These are phyloP conservation scores for Neurospora pannonica DNA, from an alignment of 495 filamentous ascomycete genomes.

Conservation along the genomic window DNA sequence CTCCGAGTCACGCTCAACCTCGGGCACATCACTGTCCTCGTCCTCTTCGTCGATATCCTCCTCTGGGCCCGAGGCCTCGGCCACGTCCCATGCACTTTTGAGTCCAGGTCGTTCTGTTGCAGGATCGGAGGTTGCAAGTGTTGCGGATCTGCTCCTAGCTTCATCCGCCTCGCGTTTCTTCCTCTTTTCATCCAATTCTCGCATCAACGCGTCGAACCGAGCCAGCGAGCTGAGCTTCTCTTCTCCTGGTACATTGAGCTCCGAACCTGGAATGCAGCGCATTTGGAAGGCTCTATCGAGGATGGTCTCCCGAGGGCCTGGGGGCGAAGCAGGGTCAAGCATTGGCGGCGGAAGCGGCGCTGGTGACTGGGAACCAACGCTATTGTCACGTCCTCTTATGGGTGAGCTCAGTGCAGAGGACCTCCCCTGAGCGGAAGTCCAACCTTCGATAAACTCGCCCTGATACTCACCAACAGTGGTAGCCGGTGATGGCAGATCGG, in stretches of 20 bases:
- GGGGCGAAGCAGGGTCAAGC: constrained; percentile 29
- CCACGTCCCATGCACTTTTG: constrained; percentile 41
- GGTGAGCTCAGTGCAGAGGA: constrained; percentile 43
- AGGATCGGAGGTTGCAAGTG: constrained; percentile 1
- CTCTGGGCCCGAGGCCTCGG: constrained; percentile 21
- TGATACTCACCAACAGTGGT: constrained; percentile 42
- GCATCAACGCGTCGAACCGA: constrained; percentile 50
- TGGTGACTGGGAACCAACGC: constrained; percentile 31
- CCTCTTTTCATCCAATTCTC: constrained; percentile 40
- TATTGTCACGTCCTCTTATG: constrained; percentile 28
- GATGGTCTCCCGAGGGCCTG: constrained; percentile 46
- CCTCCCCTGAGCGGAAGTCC: constrained; percentile 47
- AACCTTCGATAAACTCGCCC: constrained; percentile 46
- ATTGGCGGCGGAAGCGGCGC: constrained; percentile 18
- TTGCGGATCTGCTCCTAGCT: constrained; percentile 10
- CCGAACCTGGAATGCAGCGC: constrained; percentile 44
- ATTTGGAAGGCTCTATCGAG: constrained; percentile 51
- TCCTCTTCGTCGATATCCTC: constrained; percentile 29
- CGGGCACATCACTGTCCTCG: constrained; percentile 32
- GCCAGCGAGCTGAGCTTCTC: constrained; percentile 49
- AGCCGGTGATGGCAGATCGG: constrained; percentile 43
- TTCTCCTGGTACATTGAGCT: constrained; percentile 35
- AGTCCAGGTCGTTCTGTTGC: constrained; percentile 10
- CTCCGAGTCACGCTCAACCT: constrained; percentile 21
- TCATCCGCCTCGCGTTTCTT: constrained; percentile 23